Percentiles rank a stretch among this genome's conserved stretches.
Evolutionary conservation across 176 grass and related monocot genomes (phyloP).

Genomic region (Panicum miliaceum): DNA sequence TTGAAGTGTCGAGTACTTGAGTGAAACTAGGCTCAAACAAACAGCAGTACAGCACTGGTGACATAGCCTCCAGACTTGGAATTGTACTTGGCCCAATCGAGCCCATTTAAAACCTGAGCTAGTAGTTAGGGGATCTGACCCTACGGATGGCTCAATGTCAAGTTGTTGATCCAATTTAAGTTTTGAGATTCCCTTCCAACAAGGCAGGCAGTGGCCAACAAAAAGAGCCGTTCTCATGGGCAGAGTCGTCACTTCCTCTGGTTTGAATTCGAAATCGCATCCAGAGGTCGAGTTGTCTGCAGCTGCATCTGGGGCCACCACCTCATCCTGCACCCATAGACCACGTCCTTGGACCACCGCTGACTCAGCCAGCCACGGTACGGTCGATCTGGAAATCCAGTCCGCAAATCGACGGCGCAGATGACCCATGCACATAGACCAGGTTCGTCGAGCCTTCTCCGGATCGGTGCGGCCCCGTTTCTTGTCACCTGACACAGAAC

Average conservation of each 20-base stretch:
- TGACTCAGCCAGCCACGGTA: background rate
- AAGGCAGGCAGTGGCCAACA: background rate
- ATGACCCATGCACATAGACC: background rate
- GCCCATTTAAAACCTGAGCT: background rate
- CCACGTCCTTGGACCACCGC: background rate
- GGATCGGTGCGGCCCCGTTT: background rate
- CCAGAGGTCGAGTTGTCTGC: background rate
- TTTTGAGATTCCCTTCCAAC: background rate
- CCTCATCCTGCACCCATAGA: background rate
- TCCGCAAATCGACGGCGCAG: background rate
- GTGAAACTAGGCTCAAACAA: background rate
- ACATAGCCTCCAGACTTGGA: too few relatives aligned
- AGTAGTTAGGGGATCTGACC: background rate
- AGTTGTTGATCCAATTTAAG: background rate
- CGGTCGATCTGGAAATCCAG: background rate
- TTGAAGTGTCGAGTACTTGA: background rate
- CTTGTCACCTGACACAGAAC: background rate
- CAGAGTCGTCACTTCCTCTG: conserved; percentile 28
- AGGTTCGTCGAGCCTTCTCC: background rate
- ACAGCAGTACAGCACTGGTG: too few relatives aligned
- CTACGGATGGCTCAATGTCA: background rate
- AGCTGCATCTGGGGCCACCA: conserved; percentile 30
- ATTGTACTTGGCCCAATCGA: background rate
- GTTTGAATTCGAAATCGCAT: conserved; percentile 63
- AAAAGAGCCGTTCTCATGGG: conserved; percentile 3